A percentile compares a stretch with the other conserved stretches of the same genome.
phyloP scores from a whole-genome alignment of 1,284 basidiomycete genomes.

The Sporisorium reilianum region DNA sequence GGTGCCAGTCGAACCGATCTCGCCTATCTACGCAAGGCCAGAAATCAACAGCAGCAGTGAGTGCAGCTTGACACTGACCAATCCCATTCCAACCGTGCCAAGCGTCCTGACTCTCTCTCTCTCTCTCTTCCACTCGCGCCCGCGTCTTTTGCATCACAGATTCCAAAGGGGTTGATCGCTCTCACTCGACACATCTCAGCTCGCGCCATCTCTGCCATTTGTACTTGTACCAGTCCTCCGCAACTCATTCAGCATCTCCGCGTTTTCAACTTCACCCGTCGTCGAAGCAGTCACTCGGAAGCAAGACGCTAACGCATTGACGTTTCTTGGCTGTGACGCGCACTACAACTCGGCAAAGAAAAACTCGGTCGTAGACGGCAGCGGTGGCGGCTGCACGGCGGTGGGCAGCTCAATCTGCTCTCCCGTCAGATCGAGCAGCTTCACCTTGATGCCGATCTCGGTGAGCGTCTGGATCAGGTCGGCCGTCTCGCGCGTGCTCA shows the following conservation, averaged over 20 bases:
- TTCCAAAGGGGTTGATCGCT: slow-evolving; percentile 28
- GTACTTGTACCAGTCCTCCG: slow-evolving; percentile 31
- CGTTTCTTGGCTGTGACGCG: background rate
- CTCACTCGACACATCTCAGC: slow-evolving; percentile 1
- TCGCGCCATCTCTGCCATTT: no score
- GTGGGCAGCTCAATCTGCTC: slow-evolving; percentile 60
- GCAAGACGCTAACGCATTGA: background rate
- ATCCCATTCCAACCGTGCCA: background rate
- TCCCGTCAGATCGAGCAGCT: slow-evolving; percentile 75
- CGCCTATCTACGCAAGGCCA: slow-evolving; percentile 60
- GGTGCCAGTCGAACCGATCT: slow-evolving; percentile 73
- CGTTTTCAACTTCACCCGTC: no score
- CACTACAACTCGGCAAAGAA: slow-evolving; percentile 64
- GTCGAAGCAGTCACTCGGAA: no score
- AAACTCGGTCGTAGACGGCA: slow-evolving; percentile 60
- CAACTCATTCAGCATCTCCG: slow-evolving; percentile 10
- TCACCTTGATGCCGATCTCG: slow-evolving; percentile 93
- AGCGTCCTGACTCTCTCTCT: background rate
- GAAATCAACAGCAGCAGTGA: slow-evolving; percentile 55
- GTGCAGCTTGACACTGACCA: background rate
- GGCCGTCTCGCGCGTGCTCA: slow-evolving; percentile 63
- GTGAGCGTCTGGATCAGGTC: slow-evolving; percentile 74
- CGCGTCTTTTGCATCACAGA: slow-evolving; percentile 9
- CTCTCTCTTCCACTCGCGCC: background rate
- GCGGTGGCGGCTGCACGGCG: slow-evolving; percentile 43